Evolutionary conservation across 2,329 filamentous ascomycete genomes (phyloP).

Genomic region (Colletotrichum sansevieriae): DNA sequence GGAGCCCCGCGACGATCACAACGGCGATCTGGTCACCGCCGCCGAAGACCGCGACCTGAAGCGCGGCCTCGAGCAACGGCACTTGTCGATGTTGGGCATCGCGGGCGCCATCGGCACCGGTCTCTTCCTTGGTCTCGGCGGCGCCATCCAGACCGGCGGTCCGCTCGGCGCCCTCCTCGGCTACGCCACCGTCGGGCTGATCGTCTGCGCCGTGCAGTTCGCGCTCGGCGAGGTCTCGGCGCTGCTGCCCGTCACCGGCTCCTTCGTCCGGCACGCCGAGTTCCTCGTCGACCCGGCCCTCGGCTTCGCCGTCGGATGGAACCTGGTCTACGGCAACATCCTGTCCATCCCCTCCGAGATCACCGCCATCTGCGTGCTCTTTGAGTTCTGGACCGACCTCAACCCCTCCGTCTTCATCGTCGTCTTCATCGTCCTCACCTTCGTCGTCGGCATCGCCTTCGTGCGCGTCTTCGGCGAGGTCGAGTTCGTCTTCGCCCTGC

Average conservation of each 20-base stretch:
- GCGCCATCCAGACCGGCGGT: slow-evolving; percentile 64
- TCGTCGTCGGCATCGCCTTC: slow-evolving; percentile 42
- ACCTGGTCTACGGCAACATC: slow-evolving; percentile 67
- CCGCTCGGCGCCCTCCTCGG: slow-evolving; percentile 62
- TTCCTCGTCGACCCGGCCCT: slow-evolving; percentile 73
- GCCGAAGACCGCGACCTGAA: slow-evolving; percentile 64
- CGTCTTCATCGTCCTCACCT: slow-evolving; percentile 43
- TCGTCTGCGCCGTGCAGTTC: slow-evolving; percentile 69
- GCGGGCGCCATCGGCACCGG: slow-evolving; percentile 73
- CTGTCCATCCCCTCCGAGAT: slow-evolving; percentile 56
- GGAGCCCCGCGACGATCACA: slow-evolving; percentile 44
- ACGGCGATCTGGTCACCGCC: slow-evolving; percentile 60
- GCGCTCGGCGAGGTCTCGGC: slow-evolving; percentile 72
- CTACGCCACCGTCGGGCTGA: slow-evolving; percentile 68
- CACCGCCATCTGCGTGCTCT: slow-evolving; percentile 44
- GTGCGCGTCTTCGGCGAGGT: slow-evolving; percentile 63
- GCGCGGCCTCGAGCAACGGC: slow-evolving; percentile 65
- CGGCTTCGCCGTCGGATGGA: slow-evolving; percentile 68
- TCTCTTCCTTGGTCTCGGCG: slow-evolving; percentile 70
- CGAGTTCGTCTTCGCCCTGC: slow-evolving; percentile 68
- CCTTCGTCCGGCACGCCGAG: slow-evolving; percentile 71
- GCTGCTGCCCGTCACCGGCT: slow-evolving; percentile 72
- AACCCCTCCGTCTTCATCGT: slow-evolving; percentile 44
- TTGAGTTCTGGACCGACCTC: slow-evolving; percentile 45
- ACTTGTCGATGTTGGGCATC: slow-evolving; percentile 73